These are phyloP conservation scores for Hymenoscyphus infarciens DNA, from an alignment of 2,329 filamentous ascomycete species.

Conservation along the genomic window DNA sequence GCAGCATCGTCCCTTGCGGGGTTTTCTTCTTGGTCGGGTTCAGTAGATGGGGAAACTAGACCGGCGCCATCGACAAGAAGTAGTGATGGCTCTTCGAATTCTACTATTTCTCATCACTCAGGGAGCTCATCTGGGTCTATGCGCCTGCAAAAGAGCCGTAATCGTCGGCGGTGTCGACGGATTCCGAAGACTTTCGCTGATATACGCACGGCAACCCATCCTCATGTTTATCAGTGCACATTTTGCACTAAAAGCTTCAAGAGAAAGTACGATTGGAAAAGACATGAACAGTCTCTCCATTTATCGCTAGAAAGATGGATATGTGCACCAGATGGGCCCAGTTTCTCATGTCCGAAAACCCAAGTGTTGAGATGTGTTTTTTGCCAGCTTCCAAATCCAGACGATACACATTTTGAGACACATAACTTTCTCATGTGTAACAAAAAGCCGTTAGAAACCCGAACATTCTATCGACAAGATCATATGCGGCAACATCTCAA, in stretches of 20 bases:
- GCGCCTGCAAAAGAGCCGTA: not conserved
- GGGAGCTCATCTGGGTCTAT: no score
- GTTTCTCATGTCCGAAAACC: not conserved
- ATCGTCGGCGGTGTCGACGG: constrained; percentile 4
- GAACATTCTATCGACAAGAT: no score
- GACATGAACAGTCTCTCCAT: constrained; percentile 2
- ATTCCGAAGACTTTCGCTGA: not conserved
- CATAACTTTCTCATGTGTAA: no score
- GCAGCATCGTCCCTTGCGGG: no score
- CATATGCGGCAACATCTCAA: no score
- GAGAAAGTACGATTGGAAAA: constrained; percentile 6
- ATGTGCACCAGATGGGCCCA: constrained; percentile 4
- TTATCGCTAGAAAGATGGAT: constrained; percentile 2
- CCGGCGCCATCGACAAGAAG: no score
- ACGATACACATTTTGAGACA: not conserved
- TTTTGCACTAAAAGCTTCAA: constrained; percentile 2
- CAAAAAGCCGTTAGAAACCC: no score
- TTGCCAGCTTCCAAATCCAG: not conserved
- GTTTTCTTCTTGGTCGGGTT: no score
- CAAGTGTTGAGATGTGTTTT: constrained; percentile 1
- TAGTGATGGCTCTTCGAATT: no score
- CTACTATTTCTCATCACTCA: no score
- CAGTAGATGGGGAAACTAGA: no score
- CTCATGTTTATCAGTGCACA: not conserved
- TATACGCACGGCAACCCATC: not conserved